phyloP scores from a whole-genome alignment of 1,139 yeast genomes.

The Candida pseudoviswanathii region DNA sequence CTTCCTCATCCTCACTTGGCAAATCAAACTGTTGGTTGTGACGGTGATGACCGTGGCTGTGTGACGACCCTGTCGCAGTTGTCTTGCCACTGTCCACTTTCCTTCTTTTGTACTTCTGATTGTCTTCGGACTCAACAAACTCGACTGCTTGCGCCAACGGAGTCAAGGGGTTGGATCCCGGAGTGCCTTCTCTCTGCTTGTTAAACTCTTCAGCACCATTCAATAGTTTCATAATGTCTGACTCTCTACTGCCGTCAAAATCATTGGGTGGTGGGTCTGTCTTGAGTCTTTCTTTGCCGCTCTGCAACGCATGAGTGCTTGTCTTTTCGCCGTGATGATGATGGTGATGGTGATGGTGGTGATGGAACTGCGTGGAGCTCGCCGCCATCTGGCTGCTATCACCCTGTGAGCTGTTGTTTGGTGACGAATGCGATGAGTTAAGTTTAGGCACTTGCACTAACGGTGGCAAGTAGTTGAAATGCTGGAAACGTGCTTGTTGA shows the following conservation, averaged over 20 bases:
- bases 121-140: slow-evolving; percentile 47
- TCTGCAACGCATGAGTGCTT: not conserved
- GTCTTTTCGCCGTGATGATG: slow-evolving; percentile 12
- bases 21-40: slow-evolving; percentile 15
- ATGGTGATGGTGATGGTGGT: slow-evolving; percentile 34
- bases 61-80: not conserved
- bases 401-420: slow-evolving; percentile 16
- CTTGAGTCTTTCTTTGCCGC: not conserved
- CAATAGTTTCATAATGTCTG: slow-evolving; percentile 44
- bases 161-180: slow-evolving; percentile 31
- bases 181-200: slow-evolving; percentile 12
- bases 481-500: slow-evolving; percentile 61
- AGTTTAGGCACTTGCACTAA: slow-evolving; percentile 70
- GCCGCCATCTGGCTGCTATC: not conserved
- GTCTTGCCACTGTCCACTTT: slow-evolving; percentile 8
- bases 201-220: slow-evolving; percentile 22
- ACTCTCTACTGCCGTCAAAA: slow-evolving; percentile 27
- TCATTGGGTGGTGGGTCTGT: not conserved
- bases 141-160: slow-evolving; percentile 50
- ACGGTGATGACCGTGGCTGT: slow-evolving; percentile 8
- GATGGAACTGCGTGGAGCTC: slow-evolving; percentile 20
- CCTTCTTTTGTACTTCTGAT: slow-evolving; percentile 15
- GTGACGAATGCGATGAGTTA: slow-evolving; percentile 55
- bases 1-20: slow-evolving; percentile 36
- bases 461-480: slow-evolving; percentile 74